Base-by-base conservation (phyloP, 2,329 filamentous ascomycete species). In the Aotearoamyces nothofagi region DNA sequence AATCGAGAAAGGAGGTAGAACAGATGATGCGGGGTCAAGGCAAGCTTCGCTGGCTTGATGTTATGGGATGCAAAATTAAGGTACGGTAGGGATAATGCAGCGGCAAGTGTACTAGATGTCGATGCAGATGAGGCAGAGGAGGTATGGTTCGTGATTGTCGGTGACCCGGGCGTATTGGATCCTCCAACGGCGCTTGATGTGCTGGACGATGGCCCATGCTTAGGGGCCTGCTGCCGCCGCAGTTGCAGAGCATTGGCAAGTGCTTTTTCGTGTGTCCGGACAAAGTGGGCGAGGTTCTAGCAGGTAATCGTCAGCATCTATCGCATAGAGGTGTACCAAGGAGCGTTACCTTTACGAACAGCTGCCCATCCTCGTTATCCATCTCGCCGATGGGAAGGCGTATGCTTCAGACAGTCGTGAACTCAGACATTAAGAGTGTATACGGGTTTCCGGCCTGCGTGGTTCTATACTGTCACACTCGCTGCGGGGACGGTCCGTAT, bases 1-100 rank as follows among this genome's bases (percentile, higher is more conserved):
- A 96, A 94, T 31, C 84, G 81, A 32, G 84, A 93, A 31, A 98
- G 69, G 17, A 98, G 69, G 52, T 93, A 98, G 61, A 93, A 96
- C 16, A 98, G 71, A 52, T 98, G 90, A 49, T 98, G 90, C 12
- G 90, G 82, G 9, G 90, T 96, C 38, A 98, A 66, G 22, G 84
- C 84, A 41, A 98, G 63, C 57, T 92, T 93, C 22, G 82, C 81
- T 12, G 86, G 82, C 58, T 92, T 94, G 47, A 84, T 69, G 43
- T 61, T 78, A 44, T 83, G 78, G 5, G 86, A 92, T 26, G 82
- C 72, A 51, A 96, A 90, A 47, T 65, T 83, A 38, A 94, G 61
- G 26, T 81, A 72, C 27, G 86, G 83, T 33, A 93, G 71, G 9
- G 90, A 93, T 29, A 96, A 66, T 24, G 87, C 84, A 6, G 82